Conservation (phyloP, 164 flowering plant species). For the Vitis labrusca region DNA sequence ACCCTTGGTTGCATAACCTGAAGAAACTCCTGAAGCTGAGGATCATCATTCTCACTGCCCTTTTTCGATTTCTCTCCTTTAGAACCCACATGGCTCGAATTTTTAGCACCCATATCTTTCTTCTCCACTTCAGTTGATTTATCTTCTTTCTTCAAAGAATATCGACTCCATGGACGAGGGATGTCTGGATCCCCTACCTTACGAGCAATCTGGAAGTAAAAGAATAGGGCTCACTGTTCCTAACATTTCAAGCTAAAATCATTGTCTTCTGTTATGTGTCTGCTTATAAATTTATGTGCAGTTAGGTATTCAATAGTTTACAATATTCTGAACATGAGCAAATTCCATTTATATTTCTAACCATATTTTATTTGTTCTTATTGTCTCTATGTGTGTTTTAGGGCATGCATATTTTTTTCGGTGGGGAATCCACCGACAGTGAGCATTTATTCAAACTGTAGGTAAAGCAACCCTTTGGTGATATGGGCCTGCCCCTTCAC, state of each 20-base stretch:
- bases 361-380: no score
- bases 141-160: conserved; percentile 56
- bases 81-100: conserved; percentile 12
- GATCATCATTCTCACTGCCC: conserved; percentile 48
- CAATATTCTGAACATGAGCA: background rate
- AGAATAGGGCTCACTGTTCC: background rate
- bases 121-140: conserved; percentile 24
- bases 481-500: no score
- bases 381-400: no score
- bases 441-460: no score
- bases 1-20: conserved; percentile 78
- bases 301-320: background rate
- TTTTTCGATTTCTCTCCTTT: conserved; percentile 35
- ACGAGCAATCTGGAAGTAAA: conserved; percentile 59
- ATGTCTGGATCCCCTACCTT: conserved; percentile 78
- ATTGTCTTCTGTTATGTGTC: background rate
- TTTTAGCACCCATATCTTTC: conserved; percentile 17
- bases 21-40: conserved; percentile 76
- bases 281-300: background rate
- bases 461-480: no score
- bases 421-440: no score
- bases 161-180: conserved; percentile 92
- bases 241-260: conserved; percentile 2
- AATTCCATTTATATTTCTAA: background rate
- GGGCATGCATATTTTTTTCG: no score